A percentile compares a stretch with the other conserved stretches of the same genome.
Evolutionary conservation across 1,139 yeast species (phyloP).

Genomic region (Spathaspora sp.): DNA sequence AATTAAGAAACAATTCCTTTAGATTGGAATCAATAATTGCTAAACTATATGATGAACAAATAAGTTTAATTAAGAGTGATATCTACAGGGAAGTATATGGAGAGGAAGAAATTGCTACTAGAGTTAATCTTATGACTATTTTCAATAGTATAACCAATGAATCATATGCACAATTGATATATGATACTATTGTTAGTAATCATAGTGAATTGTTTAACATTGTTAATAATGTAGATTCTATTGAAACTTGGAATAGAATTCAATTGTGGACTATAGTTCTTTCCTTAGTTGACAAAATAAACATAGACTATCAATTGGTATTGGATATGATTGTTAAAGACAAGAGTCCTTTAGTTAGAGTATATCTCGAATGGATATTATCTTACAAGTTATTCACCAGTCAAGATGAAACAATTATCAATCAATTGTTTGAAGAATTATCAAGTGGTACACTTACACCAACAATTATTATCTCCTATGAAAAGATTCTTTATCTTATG

Average conservation of each 20-base stretch:
- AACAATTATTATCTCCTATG: constrained; percentile 55
- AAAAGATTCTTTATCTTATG: constrained; percentile 58
- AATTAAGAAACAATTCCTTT: constrained; percentile 57
- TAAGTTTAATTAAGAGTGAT: constrained; percentile 22
- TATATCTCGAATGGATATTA: constrained; percentile 77
- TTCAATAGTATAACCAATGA: constrained; percentile 33
- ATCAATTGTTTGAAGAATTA: constrained; percentile 20
- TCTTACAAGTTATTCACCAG: constrained; percentile 34
- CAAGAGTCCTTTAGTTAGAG: constrained; percentile 74
- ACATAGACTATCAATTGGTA: constrained; percentile 21
- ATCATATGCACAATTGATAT: constrained; percentile 37
- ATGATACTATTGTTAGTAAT: constrained; percentile 43
- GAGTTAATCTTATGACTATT: constrained; percentile 49
- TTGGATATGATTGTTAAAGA: constrained; percentile 42
- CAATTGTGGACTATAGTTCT: constrained; percentile 56
- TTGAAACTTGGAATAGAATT: constrained; percentile 67
- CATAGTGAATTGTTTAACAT: constrained; percentile 42
- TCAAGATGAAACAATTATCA: constrained; percentile 15
- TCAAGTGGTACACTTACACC: constrained; percentile 39
- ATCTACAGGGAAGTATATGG: constrained; percentile 60
- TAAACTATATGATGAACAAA: constrained; percentile 41
- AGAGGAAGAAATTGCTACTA: constrained; percentile 54
- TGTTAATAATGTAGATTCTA: constrained; percentile 57
- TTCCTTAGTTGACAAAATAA: constrained; percentile 28
- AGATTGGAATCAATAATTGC: constrained; percentile 60